A percentile compares a stretch with the other conserved stretches of the same genome.
Evolutionary conservation across 768 basidiomycete genomes (phyloP).

Genomic region (Rhizopogon sp.): DNA sequence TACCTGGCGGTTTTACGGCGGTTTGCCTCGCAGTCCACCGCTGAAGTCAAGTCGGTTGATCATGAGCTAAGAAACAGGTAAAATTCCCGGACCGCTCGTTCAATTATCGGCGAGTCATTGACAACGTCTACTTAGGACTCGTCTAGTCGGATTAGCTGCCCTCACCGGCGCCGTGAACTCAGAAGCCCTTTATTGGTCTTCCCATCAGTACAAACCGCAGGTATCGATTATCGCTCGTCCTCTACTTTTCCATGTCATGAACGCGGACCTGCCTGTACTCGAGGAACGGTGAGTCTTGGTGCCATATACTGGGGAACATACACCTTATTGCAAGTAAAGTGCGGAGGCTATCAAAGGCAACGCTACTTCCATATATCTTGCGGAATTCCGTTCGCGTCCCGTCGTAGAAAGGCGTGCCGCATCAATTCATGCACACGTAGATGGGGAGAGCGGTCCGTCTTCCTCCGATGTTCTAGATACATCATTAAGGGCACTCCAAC

Average conservation of each 20-base stretch:
- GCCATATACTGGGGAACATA: not conserved
- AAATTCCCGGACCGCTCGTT: not conserved
- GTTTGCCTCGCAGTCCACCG: constrained; percentile 60
- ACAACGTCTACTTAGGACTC: constrained; percentile 45
- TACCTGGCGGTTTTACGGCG: constrained; percentile 64
- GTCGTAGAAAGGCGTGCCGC: constrained; percentile 77
- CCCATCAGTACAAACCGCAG: constrained; percentile 68
- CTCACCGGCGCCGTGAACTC: constrained; percentile 78
- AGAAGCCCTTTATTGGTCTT: constrained; percentile 74
- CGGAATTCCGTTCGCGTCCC: constrained; percentile 80
- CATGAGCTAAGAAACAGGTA: constrained; percentile 74
- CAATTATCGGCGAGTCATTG: not conserved
- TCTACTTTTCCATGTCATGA: constrained; percentile 61
- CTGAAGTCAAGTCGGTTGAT: constrained; percentile 46
- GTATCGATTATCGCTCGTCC: constrained; percentile 66
- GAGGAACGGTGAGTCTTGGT: constrained; percentile 56
- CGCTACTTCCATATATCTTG: constrained; percentile 72
- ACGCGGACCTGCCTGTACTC: constrained; percentile 53
- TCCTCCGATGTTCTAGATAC: constrained; percentile 70
- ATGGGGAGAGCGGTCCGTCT: constrained; percentile 83
- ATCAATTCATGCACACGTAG: constrained; percentile 83
- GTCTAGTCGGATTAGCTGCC: constrained; percentile 82
- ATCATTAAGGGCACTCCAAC: constrained; percentile 64
- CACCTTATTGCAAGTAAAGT: constrained; percentile 29
- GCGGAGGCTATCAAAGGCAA: constrained; percentile 60